Percentiles rank a stretch among this genome's conserved stretches.
Conservation (phyloP, 805 yeast species). For the Saturnispora diversa region DNA sequence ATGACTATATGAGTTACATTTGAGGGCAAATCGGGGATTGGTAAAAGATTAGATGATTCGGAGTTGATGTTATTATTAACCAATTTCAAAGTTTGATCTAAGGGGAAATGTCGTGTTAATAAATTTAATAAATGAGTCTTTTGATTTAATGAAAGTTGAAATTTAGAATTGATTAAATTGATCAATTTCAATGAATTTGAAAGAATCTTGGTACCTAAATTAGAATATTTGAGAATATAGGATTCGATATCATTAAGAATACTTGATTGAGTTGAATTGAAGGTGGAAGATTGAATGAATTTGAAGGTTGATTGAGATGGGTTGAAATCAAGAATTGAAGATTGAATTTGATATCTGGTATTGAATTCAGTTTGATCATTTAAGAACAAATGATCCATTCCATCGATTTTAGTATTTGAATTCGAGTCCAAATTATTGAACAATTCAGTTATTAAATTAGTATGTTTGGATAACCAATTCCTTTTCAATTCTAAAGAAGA, state of each 20-base stretch:
- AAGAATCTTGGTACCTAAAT: neutral
- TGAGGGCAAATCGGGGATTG: neutral
- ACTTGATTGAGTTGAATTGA: neutral
- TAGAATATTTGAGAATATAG: neutral
- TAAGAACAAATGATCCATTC: neutral
- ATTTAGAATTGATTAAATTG: neutral
- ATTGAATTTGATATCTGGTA: neutral
- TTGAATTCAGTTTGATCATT: neutral
- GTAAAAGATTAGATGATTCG: neutral
- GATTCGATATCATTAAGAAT: neutral
- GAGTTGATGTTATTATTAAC: too few species aligned
- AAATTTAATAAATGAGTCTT: neutral
- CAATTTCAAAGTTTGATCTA: neutral
- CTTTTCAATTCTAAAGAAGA: constrained; percentile 62
- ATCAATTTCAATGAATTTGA: constrained; percentile 1
- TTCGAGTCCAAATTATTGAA: constrained; percentile 1
- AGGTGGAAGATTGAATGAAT: neutral
- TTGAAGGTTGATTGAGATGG: neutral
- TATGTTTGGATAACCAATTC: constrained; percentile 61
- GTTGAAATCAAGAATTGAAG: neutral
- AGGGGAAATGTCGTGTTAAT: neutral
- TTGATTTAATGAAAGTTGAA: neutral
- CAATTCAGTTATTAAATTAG: constrained; percentile 38
- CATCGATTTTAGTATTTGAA: neutral
- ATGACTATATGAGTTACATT: constrained; percentile 2